Evolutionary conservation across 1,139 yeast genomes (phyloP).

Genomic region (Suhomyces bokatorum): DNA sequence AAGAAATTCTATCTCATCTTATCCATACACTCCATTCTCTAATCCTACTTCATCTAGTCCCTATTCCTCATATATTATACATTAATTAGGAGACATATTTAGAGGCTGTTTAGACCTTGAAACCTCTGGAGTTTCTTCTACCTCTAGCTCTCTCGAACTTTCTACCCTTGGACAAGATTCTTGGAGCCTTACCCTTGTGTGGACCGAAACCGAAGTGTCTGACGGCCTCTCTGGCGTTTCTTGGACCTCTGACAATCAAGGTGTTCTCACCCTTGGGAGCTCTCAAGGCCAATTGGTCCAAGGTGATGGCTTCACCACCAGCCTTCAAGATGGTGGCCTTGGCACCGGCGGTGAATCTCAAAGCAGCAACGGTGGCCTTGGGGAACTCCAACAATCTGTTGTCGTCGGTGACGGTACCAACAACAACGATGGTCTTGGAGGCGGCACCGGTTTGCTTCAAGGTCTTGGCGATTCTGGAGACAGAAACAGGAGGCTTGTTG

Average conservation of each 20-base stretch:
- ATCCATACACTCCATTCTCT: no score
- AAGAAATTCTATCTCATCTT: no score
- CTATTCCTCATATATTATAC: constrained; percentile 18
- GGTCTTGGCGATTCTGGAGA: constrained; percentile 87
- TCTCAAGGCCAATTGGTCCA: constrained; percentile 98
- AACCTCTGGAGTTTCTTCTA: constrained; percentile 98
- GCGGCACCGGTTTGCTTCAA: constrained; percentile 81
- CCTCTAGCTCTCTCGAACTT: constrained; percentile 99
- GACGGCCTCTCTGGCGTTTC: constrained; percentile 98
- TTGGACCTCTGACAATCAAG: constrained; percentile 96
- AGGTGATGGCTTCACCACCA: constrained; percentile 99
- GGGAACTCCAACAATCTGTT: constrained; percentile 92
- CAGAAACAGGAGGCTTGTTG: constrained; percentile 99
- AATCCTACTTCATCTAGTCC: not conserved
- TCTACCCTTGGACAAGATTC: constrained; percentile 96
- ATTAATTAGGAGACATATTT: constrained; percentile 17
- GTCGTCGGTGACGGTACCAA: constrained; percentile 99
- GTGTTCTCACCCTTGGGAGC: constrained; percentile 99
- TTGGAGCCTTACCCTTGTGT: constrained; percentile 99
- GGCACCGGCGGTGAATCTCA: constrained; percentile 99
- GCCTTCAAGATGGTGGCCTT: constrained; percentile 95
- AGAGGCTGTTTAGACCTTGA: constrained; percentile 82
- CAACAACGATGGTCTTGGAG: constrained; percentile 93
- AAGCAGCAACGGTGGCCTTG: constrained; percentile 97
- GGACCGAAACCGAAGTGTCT: constrained; percentile 99